Conservation (phyloP, 2,329 filamentous ascomycete genomes). For the Fusarium sp. region DNA sequence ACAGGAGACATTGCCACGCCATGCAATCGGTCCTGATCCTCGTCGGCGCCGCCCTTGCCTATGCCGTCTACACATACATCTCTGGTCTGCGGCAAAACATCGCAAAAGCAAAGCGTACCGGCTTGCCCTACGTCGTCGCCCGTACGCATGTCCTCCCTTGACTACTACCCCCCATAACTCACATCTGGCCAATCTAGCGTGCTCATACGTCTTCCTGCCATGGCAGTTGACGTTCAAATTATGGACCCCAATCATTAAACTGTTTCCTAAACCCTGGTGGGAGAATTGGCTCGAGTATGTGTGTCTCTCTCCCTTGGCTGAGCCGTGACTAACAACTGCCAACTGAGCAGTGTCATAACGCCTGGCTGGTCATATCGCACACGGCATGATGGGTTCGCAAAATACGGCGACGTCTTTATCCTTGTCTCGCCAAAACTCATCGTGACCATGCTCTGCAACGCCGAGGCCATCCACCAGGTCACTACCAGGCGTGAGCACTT, state of each 20-base stretch:
- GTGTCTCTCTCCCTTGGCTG: constrained; percentile 3
- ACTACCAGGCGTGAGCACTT: constrained; percentile 72
- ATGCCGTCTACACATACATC: constrained; percentile 45
- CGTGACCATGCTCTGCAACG: constrained; percentile 65
- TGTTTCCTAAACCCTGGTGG: constrained; percentile 63
- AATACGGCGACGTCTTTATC: constrained; percentile 69
- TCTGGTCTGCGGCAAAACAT: constrained; percentile 56
- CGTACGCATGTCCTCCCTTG: constrained; percentile 52
- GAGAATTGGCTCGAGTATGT: constrained; percentile 67
- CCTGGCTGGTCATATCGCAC: constrained; percentile 67
- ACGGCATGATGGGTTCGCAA: constrained; percentile 64
- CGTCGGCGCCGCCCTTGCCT: constrained; percentile 47
- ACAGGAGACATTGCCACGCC: constrained; percentile 37
- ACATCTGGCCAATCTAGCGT: constrained; percentile 48
- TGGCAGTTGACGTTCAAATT: constrained; percentile 65
- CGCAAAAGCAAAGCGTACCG: constrained; percentile 58
- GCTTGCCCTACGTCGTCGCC: constrained; percentile 60
- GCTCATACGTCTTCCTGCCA: constrained; percentile 57
- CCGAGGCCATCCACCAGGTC: constrained; percentile 71
- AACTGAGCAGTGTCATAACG: constrained; percentile 56
- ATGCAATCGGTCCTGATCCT: constrained; percentile 50
- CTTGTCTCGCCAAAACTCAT: constrained; percentile 65
- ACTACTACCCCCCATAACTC: not conserved
- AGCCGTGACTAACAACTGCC: constrained; percentile 16
- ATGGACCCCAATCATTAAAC: constrained; percentile 63